Conservation (phyloP, 192 early-diverging fungal species). For the Tieghemiomyces parasiticus region DNA sequence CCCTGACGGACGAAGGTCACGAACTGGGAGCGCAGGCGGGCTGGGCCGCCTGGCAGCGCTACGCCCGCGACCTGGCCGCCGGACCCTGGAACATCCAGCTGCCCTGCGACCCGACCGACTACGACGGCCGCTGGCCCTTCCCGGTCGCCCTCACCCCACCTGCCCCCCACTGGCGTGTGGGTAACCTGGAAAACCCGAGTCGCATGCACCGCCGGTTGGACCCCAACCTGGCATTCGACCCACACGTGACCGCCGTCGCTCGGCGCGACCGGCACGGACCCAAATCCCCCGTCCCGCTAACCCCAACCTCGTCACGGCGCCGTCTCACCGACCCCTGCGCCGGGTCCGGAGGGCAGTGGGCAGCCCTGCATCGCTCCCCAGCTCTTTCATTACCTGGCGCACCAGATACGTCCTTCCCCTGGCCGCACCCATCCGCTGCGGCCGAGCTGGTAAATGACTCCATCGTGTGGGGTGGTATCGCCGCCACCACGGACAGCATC, state of each 20-base stretch:
- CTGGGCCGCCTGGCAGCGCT: neutral
- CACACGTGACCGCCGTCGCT: neutral
- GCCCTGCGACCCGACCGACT: no score
- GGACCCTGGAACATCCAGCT: neutral
- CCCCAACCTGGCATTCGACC: neutral
- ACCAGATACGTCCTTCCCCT: no score
- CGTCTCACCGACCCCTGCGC: neutral
- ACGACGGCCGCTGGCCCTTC: neutral
- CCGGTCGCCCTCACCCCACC: neutral
- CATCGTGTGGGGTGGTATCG: neutral
- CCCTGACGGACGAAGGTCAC: neutral
- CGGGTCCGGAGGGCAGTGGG: neutral
- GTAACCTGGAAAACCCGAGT: neutral
- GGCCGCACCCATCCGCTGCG: neutral
- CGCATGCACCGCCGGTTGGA: neutral
- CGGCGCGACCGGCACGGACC: neutral
- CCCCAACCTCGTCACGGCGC: neutral
- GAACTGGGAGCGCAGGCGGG: neutral
- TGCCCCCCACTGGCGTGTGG: neutral
- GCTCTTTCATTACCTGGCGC: no score
- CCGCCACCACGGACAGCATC: neutral
- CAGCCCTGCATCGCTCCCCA: no score
- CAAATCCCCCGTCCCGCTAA: neutral
- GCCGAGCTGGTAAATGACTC: neutral
- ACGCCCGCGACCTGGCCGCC: neutral